Evolutionary conservation across 2,329 filamentous ascomycete species (phyloP).

Genomic region (Exophiala dermatitidis): DNA sequence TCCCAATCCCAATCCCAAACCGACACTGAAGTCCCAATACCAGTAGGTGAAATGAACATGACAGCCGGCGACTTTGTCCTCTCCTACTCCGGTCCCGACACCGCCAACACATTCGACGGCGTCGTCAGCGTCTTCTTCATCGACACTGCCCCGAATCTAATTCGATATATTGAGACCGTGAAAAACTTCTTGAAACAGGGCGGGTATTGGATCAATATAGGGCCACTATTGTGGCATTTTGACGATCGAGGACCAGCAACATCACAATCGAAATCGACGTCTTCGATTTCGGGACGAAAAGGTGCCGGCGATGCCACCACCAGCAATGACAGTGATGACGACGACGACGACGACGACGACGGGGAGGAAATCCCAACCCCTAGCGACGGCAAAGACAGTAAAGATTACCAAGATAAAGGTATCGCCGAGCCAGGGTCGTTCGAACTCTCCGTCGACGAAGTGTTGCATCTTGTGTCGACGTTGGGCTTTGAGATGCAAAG

Average conservation of each 20-base stretch:
- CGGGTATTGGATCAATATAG: conserved; percentile 81
- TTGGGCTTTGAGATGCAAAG: conserved; percentile 70
- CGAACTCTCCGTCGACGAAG: conserved; percentile 84
- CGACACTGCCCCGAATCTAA: conserved; percentile 88
- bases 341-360: conserved; percentile 28
- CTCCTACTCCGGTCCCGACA: conserved; percentile 60
- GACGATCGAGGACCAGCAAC: conserved; percentile 53
- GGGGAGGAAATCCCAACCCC: conserved; percentile 35
- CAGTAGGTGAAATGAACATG: conserved; percentile 75
- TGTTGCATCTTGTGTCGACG: conserved; percentile 63
- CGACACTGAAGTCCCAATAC: conserved; percentile 5
- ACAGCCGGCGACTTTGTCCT: conserved; percentile 85
- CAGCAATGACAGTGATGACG: conserved; percentile 45
- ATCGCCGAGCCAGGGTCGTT: conserved; percentile 86
- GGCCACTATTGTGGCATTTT: conserved; percentile 92
- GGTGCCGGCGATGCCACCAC: conserved; percentile 30
- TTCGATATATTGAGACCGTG: conserved; percentile 82
- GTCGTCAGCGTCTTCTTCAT: conserved; percentile 93
- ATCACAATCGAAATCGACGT: conserved; percentile 23
- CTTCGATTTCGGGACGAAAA: no score
- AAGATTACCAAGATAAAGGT: conserved; percentile 39
- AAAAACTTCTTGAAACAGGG: conserved; percentile 66
- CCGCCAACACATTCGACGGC: conserved; percentile 62
- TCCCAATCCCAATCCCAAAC: no score
- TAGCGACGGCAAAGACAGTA: not conserved